Evolutionary conservation across 208 protist genomes (phyloP).

Genomic region (Leishmania arabica): DNA sequence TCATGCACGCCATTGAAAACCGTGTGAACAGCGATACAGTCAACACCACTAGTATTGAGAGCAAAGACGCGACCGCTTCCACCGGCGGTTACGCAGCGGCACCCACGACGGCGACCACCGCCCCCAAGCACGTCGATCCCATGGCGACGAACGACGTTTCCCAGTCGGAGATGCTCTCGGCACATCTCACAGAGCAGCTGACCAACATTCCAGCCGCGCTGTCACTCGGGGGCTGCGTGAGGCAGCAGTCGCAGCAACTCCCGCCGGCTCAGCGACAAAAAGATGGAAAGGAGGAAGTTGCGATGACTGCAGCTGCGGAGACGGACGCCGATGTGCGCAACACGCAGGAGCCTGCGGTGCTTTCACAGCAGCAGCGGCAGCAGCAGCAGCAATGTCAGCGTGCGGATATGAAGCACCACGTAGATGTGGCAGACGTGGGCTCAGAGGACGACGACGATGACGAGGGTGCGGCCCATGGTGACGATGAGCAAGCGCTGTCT

Average conservation of each 20-base stretch:
- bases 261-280: not conserved
- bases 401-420: not conserved
- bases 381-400: not conserved
- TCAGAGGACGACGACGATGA: not conserved
- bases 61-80: not conserved
- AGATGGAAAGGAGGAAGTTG: not conserved
- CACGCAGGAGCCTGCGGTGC: not conserved
- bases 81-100: not conserved
- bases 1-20: conserved; percentile 65
- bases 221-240: conserved; percentile 10
- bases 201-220: conserved; percentile 33
- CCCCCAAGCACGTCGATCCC: conserved; percentile 20
- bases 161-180: conserved; percentile 16
- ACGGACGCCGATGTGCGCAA: not conserved
- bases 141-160: not conserved
- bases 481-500: not conserved
- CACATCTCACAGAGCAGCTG: conserved; percentile 28
- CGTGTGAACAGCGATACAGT: conserved; percentile 19
- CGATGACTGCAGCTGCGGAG: not conserved
- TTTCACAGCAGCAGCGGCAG: not conserved
- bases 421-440: not conserved
- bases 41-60: not conserved
- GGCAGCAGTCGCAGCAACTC: conserved; percentile 1
- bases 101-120: not conserved
- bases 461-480: not conserved